Percentiles rank a stretch among this genome's conserved stretches.
phyloP scores from a whole-genome alignment of 129 eudicot genomes.

The Tagetes patula region DNA sequence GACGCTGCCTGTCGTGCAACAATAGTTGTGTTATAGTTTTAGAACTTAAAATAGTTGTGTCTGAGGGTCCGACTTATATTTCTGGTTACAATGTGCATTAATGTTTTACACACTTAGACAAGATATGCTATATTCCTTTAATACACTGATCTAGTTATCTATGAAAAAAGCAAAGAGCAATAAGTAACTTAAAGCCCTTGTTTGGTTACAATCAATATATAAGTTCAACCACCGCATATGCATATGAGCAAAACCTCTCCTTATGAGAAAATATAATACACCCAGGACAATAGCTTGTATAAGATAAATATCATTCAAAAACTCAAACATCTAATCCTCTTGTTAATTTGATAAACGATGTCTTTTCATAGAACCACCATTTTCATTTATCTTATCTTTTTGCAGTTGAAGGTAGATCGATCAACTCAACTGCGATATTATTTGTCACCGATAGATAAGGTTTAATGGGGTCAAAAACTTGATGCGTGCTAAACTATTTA shows the following conservation, averaged over 20 bases:
- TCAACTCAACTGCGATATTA: too few species aligned
- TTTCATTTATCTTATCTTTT: too few species aligned
- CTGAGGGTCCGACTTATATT: not conserved
- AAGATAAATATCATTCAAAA: not conserved
- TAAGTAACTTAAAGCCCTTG: not conserved
- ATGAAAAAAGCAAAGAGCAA: not conserved
- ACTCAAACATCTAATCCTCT: not conserved
- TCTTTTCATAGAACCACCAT: not conserved
- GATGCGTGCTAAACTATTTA: too few species aligned
- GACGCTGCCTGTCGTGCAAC: too few species aligned
- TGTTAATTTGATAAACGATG: not conserved
- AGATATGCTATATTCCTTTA: not conserved
- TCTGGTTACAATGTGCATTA: not conserved
- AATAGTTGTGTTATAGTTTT: too few species aligned
- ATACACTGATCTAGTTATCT: not conserved
- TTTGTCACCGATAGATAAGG: too few species aligned
- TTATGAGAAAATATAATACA: not conserved
- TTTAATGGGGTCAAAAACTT: too few species aligned
- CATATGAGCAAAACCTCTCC: not conserved
- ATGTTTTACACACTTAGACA: not conserved
- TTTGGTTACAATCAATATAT: not conserved
- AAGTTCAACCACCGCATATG: not conserved
- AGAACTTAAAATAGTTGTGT: too few species aligned
- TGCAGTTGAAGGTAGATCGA: too few species aligned
- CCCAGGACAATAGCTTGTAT: not conserved